Evolutionary conservation across 2,329 filamentous ascomycete species (phyloP).

Genomic region (Penicillium glabrum): DNA sequence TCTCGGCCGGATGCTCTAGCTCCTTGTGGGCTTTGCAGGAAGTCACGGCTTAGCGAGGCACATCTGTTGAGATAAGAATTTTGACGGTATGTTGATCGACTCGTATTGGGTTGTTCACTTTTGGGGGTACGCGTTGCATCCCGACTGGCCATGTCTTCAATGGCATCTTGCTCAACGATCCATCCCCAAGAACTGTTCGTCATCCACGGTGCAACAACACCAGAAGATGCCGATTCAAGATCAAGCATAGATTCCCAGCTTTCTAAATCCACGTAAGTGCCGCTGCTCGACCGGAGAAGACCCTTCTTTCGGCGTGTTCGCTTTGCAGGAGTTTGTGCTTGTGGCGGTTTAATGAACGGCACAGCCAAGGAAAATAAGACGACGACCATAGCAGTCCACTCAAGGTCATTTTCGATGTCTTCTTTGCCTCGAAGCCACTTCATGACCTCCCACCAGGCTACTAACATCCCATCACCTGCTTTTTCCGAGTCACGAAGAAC

Average conservation of each 20-base stretch:
- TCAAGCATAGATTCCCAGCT: constrained; percentile 52
- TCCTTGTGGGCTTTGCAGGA: constrained; percentile 61
- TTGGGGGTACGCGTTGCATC: constrained; percentile 21
- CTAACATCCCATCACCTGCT: constrained; percentile 61
- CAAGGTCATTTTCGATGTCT: constrained; percentile 51
- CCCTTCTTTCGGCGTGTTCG: constrained; percentile 42
- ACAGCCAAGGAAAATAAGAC: constrained; percentile 65
- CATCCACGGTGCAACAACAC: constrained; percentile 49
- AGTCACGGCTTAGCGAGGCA: constrained; percentile 63
- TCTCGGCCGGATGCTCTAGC: constrained; percentile 53
- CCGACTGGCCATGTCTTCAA: constrained; percentile 19
- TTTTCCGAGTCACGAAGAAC: constrained; percentile 59
- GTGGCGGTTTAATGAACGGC: constrained; percentile 51
- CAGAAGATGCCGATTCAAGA: constrained; percentile 43
- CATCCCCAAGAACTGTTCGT: constrained; percentile 68
- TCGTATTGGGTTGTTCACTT: constrained; percentile 22
- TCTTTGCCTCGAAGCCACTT: constrained; percentile 63
- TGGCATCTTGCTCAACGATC: constrained; percentile 61
- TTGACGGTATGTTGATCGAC: constrained; percentile 31
- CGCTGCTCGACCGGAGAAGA: constrained; percentile 52
- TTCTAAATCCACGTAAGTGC: constrained; percentile 44
- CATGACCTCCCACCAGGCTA: constrained; percentile 72
- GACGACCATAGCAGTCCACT: constrained; percentile 70
- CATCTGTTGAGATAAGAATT: constrained; percentile 48
- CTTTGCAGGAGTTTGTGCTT: constrained; percentile 32